Evolutionary conservation across 495 filamentous ascomycete species (phyloP).

Genomic region (Annulohypoxylon nitens): DNA sequence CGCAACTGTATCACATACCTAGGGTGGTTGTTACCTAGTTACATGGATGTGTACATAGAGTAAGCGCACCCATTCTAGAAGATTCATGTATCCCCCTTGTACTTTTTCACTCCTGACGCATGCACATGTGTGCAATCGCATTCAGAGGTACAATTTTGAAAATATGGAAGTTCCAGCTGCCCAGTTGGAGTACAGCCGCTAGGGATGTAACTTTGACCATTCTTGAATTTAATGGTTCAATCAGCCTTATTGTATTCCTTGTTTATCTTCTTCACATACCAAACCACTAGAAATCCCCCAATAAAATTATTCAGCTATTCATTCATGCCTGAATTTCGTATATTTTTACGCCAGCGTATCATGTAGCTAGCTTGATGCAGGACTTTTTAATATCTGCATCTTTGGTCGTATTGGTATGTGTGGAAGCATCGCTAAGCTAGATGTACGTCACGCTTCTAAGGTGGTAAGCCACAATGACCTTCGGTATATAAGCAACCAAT

Average conservation of each 20-base stretch:
- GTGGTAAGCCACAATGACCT: slow-evolving; percentile 3
- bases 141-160: slow-evolving; percentile 16
- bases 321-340: slow-evolving; percentile 11
- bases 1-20: background rate
- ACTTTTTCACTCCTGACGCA: background rate
- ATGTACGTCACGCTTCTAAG: slow-evolving; percentile 3
- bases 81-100: slow-evolving; percentile 21
- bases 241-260: slow-evolving; percentile 10
- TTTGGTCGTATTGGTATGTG: background rate
- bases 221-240: background rate
- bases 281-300: background rate
- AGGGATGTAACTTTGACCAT: background rate
- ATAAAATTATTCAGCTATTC: background rate
- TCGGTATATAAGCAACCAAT: slow-evolving; percentile 1
- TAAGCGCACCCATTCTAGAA: slow-evolving; percentile 31
- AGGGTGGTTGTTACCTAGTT: background rate
- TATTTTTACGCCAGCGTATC: background rate
- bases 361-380: slow-evolving; percentile 6
- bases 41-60: background rate
- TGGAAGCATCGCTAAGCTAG: slow-evolving; percentile 6
- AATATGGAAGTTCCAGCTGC: too few relatives aligned
- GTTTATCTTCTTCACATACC: background rate
- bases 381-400: background rate
- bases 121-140: slow-evolving; percentile 12
- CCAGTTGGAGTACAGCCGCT: background rate